phyloP scores from a whole-genome alignment of 768 basidiomycete species.

The Tylopilus sp. region DNA sequence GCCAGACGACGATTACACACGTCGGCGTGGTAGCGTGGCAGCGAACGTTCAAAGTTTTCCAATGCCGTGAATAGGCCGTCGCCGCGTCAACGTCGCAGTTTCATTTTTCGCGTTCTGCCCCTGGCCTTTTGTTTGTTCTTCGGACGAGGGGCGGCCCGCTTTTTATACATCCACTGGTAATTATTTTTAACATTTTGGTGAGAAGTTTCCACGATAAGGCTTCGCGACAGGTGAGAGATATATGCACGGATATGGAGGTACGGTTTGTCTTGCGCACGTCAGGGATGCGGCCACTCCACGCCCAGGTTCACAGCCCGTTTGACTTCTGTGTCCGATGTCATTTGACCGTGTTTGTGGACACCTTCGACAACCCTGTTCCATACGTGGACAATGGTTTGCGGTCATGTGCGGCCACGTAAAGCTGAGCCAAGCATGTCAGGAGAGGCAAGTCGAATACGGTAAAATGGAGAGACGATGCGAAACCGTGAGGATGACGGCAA shows the following conservation, averaged over 20 bases:
- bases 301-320: background rate
- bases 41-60: conserved; percentile 12
- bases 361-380: conserved; percentile 7
- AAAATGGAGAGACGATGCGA: conserved; percentile 6
- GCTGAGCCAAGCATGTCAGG: conserved; percentile 3
- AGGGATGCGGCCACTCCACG: conserved; percentile 1
- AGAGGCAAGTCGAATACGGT: conserved; percentile 9
- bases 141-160: background rate
- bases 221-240: conserved; percentile 10
- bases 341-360: conserved; percentile 6
- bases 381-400: conserved; percentile 18
- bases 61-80: conserved; percentile 17
- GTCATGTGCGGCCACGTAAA: conserved; percentile 1
- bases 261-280: background rate
- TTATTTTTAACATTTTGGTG: conserved; percentile 3
- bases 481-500: conserved; percentile 15
- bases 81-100: conserved; percentile 2
- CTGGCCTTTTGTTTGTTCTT: background rate
- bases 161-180: background rate
- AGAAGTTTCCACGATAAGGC: background rate
- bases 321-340: background rate
- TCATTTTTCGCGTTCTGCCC: background rate
- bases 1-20: conserved; percentile 5
- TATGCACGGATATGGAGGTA: conserved; percentile 6
- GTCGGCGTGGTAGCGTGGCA: conserved; percentile 1